These are phyloP conservation scores for Ulota crispa DNA, from an alignment of 225 moss, liverwort and hornwort genomes.

Conservation along the genomic window DNA sequence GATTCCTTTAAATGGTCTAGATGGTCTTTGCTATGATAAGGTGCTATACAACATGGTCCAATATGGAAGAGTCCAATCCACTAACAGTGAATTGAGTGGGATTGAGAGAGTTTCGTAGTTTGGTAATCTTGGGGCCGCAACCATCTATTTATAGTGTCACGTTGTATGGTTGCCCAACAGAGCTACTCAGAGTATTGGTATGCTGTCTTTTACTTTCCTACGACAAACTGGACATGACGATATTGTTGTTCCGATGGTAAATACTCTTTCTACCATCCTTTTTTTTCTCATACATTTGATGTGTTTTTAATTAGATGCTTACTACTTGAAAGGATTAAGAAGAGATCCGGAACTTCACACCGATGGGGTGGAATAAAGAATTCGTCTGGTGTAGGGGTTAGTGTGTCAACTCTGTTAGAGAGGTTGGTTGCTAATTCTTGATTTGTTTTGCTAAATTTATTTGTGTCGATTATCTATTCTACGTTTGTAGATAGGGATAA, in stretches of 20 bases:
- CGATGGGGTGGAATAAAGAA: background rate
- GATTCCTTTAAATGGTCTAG: background rate
- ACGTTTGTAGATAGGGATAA: background rate
- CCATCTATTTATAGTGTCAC: background rate
- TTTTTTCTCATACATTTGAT: background rate
- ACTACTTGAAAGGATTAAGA: background rate
- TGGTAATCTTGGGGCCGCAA: background rate
- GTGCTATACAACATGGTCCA: background rate
- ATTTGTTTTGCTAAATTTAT: background rate
- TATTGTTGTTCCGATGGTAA: constrained; percentile 76
- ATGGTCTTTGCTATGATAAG: background rate
- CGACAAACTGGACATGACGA: constrained; percentile 76
- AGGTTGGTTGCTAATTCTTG: background rate
- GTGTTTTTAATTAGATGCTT: background rate
- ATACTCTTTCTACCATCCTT: constrained; percentile 1
- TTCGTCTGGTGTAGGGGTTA: background rate
- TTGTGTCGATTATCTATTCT: background rate
- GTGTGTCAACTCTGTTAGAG: background rate
- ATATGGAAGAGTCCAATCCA: background rate
- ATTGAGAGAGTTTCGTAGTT: background rate
- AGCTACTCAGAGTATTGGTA: constrained; percentile 66
- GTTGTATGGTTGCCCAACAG: constrained; percentile 17
- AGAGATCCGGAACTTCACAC: background rate
- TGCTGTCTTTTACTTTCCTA: constrained; percentile 75
- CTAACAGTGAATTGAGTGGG: background rate